phyloP scores from a whole-genome alignment of 2,329 filamentous ascomycete genomes.

The Aspergillus ibericus region DNA sequence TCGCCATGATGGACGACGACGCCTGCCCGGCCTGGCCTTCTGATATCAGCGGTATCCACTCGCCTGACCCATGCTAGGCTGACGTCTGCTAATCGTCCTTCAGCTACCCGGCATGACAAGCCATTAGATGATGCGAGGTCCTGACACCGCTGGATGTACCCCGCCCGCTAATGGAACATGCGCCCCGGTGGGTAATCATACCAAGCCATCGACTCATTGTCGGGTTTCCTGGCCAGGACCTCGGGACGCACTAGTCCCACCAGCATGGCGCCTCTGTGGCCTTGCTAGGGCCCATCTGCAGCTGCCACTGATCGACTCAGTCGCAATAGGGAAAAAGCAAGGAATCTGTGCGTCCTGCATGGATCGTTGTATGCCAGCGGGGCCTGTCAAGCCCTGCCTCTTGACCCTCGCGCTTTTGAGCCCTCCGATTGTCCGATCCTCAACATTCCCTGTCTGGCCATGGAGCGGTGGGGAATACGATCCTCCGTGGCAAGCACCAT shows the following conservation, averaged over 20 bases:
- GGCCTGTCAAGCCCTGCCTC: constrained; percentile 13
- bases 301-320: constrained; percentile 5
- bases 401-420: constrained; percentile 3
- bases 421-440: constrained; percentile 14
- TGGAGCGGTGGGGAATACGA: constrained; percentile 16
- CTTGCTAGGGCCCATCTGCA: background rate
- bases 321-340: constrained; percentile 7
- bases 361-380: constrained; percentile 11
- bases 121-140: background rate
- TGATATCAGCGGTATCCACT: background rate
- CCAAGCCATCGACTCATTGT: constrained; percentile 11
- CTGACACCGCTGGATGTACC: constrained; percentile 9
- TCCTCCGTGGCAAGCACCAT: constrained; percentile 18
- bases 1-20: background rate
- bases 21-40: background rate
- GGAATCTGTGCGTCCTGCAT: constrained; percentile 13
- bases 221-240: constrained; percentile 11
- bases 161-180: constrained; percentile 16
- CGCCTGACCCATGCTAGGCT: constrained; percentile 13
- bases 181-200: constrained; percentile 6
- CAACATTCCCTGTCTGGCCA: constrained; percentile 4
- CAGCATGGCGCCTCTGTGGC: constrained; percentile 6
- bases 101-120: constrained; percentile 13
- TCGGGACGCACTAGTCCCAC: constrained; percentile 14
- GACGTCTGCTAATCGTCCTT: constrained; percentile 13